phyloP scores from a whole-genome alignment of 441 rosid genomes.

The Eruca vesicaria region DNA sequence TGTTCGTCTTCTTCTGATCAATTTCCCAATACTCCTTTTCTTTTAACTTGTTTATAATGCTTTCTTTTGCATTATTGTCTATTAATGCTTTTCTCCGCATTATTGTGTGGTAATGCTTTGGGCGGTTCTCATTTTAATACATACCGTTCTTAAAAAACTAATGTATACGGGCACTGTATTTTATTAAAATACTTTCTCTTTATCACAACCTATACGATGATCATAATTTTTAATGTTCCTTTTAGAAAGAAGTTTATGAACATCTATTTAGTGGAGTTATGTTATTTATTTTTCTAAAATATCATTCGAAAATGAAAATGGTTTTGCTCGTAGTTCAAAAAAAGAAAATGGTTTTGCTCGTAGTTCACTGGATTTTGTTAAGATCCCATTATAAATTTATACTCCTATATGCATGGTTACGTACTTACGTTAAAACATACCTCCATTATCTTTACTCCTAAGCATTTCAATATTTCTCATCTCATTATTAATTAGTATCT shows the following conservation, averaged over 20 bases:
- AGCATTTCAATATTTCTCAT: not conserved
- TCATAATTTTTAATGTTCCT: not conserved
- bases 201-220: not conserved
- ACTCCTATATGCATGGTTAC: not conserved
- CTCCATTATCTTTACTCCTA: not conserved
- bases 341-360: not conserved
- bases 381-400: not conserved
- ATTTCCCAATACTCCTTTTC: slow-evolving; percentile 26
- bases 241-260: not conserved
- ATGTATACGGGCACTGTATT: not conserved
- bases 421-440: not conserved
- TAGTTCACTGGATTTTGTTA: not conserved
- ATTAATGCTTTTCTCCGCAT: slow-evolving; percentile 28
- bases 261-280: not conserved
- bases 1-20: too few species aligned
- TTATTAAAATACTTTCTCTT: slow-evolving; percentile 16
- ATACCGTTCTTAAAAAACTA: not conserved
- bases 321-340: not conserved
- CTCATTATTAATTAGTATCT: not conserved
- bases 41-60: slow-evolving; percentile 33
- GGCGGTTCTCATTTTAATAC: slow-evolving; percentile 29
- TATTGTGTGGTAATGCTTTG: slow-evolving; percentile 32
- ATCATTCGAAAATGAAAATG: not conserved
- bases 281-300: not conserved
- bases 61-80: slow-evolving; percentile 33